Conservation (phyloP, 2,329 filamentous ascomycete genomes). For the Coniochaeta hoffmannii region DNA sequence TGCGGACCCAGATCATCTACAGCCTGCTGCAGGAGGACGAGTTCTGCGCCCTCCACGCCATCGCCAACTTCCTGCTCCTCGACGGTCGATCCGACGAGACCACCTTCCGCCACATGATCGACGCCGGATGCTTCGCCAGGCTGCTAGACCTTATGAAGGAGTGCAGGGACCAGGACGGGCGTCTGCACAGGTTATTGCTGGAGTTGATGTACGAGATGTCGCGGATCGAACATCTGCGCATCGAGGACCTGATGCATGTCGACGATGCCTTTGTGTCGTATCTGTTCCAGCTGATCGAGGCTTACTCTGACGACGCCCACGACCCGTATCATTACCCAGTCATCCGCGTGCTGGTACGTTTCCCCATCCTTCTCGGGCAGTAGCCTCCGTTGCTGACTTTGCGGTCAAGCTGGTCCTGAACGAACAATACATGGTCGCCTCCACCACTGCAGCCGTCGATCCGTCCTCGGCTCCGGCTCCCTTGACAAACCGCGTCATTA, state of each 20-base stretch:
- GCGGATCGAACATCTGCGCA: constrained; percentile 72
- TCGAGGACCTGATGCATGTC: constrained; percentile 68
- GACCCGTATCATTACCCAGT: constrained; percentile 96
- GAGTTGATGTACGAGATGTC: constrained; percentile 96
- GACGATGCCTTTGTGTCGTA: constrained; percentile 77
- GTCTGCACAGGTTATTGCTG: constrained; percentile 72
- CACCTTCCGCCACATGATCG: constrained; percentile 81
- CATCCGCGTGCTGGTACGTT: constrained; percentile 78
- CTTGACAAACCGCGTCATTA: constrained; percentile 89
- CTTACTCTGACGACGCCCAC: constrained; percentile 74
- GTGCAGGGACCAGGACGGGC: constrained; percentile 56
- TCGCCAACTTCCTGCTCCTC: constrained; percentile 76
- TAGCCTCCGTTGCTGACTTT: background rate
- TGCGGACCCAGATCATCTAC: constrained; percentile 87
- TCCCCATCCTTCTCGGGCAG: background rate
- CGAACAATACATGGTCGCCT: constrained; percentile 92
- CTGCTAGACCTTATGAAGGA: constrained; percentile 74
- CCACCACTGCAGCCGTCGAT: constrained; percentile 42
- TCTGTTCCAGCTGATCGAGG: constrained; percentile 82
- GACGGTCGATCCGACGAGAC: constrained; percentile 74
- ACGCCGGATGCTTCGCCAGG: constrained; percentile 74
- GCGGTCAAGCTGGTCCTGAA: constrained; percentile 74
- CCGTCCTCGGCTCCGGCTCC: constrained; percentile 35
- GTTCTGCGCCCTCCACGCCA: constrained; percentile 67
- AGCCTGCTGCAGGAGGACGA: constrained; percentile 89